These are phyloP conservation scores for Phanerochaete carnosa DNA, from an alignment of 768 basidiomycete species.

Conservation along the genomic window DNA sequence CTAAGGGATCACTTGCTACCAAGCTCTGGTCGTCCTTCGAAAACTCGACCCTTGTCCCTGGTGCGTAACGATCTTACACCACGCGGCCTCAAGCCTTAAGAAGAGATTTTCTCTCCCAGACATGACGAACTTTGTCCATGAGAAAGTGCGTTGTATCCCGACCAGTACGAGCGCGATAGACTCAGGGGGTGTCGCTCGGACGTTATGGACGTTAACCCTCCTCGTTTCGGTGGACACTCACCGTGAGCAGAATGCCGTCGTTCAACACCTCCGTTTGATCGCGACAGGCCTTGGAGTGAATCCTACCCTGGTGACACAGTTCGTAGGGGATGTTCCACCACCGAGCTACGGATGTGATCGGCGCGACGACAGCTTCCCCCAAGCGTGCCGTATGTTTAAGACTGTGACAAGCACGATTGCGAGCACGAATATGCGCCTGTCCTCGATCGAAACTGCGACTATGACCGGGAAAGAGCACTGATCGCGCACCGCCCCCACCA, in stretches of 20 bases:
- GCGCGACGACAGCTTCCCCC: too few species aligned
- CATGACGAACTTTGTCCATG: slow-evolving; percentile 19
- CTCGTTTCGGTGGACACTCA: slow-evolving; percentile 9
- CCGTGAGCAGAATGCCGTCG: slow-evolving; percentile 18
- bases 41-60: slow-evolving; percentile 21
- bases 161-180: slow-evolving; percentile 21
- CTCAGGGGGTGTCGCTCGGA: slow-evolving; percentile 13
- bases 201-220: slow-evolving; percentile 22
- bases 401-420: too few species aligned
- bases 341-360: slow-evolving; percentile 13
- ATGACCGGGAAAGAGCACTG: too few species aligned
- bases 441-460: too few species aligned
- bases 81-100: slow-evolving; percentile 16
- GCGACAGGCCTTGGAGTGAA: slow-evolving; percentile 18
- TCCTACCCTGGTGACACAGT: too few species aligned
- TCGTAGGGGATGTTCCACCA: slow-evolving; percentile 6
- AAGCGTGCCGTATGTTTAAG: too few species aligned
- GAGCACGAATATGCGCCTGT: too few species aligned
- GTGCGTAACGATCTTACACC: slow-evolving; percentile 18
- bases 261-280: slow-evolving; percentile 15
- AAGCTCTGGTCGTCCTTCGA: too few species aligned
- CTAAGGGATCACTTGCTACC: slow-evolving; percentile 11
- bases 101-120: slow-evolving; percentile 17
- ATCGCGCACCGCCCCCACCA: too few species aligned
- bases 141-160: slow-evolving; percentile 16